A percentile compares a stretch with the other conserved stretches of the same genome.
These are phyloP conservation scores for Wilcoxina mikolae DNA, from an alignment of 495 filamentous ascomycete species.

Conservation along the genomic window DNA sequence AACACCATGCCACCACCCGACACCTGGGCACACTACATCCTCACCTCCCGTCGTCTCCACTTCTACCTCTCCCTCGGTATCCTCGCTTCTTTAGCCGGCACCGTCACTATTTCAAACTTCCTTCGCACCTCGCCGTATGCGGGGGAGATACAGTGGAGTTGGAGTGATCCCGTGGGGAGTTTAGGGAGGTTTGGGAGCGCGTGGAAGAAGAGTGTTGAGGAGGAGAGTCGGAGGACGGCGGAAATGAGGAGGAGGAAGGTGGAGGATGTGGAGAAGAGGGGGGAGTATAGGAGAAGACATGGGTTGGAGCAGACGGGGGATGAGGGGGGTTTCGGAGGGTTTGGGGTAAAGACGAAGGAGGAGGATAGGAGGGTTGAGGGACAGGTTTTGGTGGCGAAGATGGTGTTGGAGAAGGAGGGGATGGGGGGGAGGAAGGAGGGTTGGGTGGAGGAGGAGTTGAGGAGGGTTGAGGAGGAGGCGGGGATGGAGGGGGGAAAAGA, in stretches of 20 bases:
- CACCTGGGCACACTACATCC: slow-evolving; percentile 17
- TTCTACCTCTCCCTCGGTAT: slow-evolving; percentile 27
- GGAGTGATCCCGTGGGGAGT: slow-evolving; percentile 12
- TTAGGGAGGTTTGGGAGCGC: slow-evolving; percentile 5
- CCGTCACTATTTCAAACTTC: slow-evolving; percentile 19
- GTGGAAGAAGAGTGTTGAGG: slow-evolving; percentile 25
- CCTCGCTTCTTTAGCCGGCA: slow-evolving; percentile 12
- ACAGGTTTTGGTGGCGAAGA: background rate
- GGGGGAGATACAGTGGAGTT: slow-evolving; percentile 9
- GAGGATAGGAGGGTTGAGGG: background rate
- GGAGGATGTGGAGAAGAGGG: slow-evolving; percentile 20
- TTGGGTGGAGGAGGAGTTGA: slow-evolving; percentile 16
- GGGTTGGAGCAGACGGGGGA: slow-evolving; percentile 19
- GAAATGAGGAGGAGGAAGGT: background rate
- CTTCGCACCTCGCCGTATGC: slow-evolving; percentile 14
- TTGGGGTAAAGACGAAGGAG: background rate
- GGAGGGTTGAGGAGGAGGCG: slow-evolving; percentile 16
- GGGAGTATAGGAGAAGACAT: slow-evolving; percentile 21
- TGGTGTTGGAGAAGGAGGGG: background rate
- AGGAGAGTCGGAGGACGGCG: slow-evolving; percentile 16
- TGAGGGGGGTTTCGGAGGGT: background rate
- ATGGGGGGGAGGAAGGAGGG: slow-evolving; percentile 14
- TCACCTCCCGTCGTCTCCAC: slow-evolving; percentile 26
- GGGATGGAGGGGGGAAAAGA: background rate
- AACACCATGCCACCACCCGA: slow-evolving; percentile 25